phyloP scores from a whole-genome alignment of 208 protist species.

The Naegleria fowleri region DNA sequence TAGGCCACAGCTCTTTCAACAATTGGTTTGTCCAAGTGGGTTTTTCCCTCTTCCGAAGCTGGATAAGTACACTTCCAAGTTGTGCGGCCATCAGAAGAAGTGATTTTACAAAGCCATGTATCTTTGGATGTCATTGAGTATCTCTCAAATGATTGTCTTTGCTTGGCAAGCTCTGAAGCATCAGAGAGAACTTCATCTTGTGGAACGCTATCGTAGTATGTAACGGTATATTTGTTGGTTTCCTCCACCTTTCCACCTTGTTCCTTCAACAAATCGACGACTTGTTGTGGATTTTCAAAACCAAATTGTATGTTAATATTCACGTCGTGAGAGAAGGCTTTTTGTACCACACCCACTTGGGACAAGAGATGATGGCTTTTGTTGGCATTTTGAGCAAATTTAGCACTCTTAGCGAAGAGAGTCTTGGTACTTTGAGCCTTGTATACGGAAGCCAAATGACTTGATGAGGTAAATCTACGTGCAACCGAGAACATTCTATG shows the following conservation, averaged over 20 bases:
- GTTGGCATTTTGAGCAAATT: neutral
- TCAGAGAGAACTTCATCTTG: neutral
- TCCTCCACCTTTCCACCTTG: neutral
- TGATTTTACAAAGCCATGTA: neutral
- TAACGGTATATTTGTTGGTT: neutral
- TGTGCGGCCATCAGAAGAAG: neutral
- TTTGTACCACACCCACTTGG: neutral
- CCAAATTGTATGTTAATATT: neutral
- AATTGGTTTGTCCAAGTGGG: neutral
- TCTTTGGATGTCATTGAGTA: neutral
- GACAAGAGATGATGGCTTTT: neutral
- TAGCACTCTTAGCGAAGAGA: neutral
- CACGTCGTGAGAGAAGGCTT: neutral
- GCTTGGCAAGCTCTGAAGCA: neutral
- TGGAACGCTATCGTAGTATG: neutral
- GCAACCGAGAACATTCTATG: neutral
- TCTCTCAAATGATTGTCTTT: neutral
- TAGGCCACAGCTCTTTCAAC: neutral
- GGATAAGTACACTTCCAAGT: neutral
- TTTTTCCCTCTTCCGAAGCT: neutral
- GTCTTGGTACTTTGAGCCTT: neutral
- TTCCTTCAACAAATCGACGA: neutral
- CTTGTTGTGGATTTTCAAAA: neutral
- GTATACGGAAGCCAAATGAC: neutral
- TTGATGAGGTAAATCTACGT: neutral